These are phyloP conservation scores for Mycena vitilis DNA, from an alignment of 768 basidiomycete genomes.

Conservation along the genomic window DNA sequence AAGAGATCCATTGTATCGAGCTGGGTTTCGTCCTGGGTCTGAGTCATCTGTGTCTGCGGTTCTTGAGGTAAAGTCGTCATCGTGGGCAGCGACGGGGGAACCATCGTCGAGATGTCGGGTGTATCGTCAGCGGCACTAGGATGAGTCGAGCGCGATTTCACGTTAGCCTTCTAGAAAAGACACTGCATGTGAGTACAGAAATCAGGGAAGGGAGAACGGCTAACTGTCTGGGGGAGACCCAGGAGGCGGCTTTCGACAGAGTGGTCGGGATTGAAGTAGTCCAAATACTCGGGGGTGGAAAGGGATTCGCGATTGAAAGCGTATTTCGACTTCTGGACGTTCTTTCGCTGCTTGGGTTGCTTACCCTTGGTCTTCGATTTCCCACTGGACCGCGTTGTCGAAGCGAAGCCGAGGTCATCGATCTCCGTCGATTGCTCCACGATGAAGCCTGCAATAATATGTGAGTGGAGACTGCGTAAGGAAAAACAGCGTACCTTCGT, in stretches of 20 bases:
- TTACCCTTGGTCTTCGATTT: conserved; percentile 54
- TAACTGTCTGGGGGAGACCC: conserved; percentile 68
- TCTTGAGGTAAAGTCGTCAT: conserved; percentile 20
- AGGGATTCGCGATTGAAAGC: conserved; percentile 64
- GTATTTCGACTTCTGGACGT: conserved; percentile 67
- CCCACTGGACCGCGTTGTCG: conserved; percentile 53
- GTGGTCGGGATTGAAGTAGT: conserved; percentile 77
- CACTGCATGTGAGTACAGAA: conserved; percentile 4
- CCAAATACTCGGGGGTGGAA: conserved; percentile 60
- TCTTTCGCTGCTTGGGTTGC: conserved; percentile 59
- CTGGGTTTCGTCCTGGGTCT: conserved; percentile 57
- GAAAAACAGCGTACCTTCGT: conserved; percentile 64
- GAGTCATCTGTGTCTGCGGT: conserved; percentile 38
- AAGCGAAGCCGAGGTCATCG: conserved; percentile 60
- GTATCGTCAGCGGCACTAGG: conserved; percentile 13
- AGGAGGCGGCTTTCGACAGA: conserved; percentile 70
- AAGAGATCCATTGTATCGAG: conserved; percentile 26
- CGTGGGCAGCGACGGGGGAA: conserved; percentile 20
- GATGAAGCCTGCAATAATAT: conserved; percentile 70
- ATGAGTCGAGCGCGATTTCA: conserved; percentile 24
- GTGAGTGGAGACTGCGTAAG: neutral
- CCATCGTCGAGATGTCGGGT: neutral
- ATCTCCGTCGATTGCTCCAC: conserved; percentile 58
- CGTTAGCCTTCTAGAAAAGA: conserved; percentile 37
- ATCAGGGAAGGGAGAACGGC: conserved; percentile 32